Conservation (phyloP, 176 grass and related monocot species). For the Cymbopogon citratus region DNA sequence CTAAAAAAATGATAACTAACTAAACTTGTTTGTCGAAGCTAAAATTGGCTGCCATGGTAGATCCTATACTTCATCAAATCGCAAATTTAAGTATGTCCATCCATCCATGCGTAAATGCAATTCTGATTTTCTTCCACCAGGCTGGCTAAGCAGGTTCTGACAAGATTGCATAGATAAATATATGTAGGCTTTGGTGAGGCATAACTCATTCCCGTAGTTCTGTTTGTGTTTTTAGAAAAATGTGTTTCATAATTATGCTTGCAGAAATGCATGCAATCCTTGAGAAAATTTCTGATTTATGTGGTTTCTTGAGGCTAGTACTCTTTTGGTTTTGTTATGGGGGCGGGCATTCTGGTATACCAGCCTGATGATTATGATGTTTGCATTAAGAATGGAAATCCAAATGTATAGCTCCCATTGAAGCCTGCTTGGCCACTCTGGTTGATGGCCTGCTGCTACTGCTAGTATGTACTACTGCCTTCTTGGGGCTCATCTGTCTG, state of each 20-base stretch:
- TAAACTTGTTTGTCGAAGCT: no score
- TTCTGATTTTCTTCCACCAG: no score
- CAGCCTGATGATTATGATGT: slow-evolving; percentile 22
- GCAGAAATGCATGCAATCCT: not conserved
- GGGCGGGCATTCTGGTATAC: not conserved
- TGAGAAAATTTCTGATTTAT: not conserved
- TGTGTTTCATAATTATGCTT: not conserved
- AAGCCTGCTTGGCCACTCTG: slow-evolving; percentile 26
- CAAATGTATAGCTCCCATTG: slow-evolving; percentile 8
- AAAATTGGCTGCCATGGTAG: no score
- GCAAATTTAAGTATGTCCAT: no score
- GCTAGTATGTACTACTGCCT: not conserved
- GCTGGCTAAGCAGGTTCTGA: no score
- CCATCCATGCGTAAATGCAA: no score
- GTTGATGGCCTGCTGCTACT: not conserved
- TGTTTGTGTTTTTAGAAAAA: not conserved
- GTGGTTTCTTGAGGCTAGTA: not conserved
- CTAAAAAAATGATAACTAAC: no score
- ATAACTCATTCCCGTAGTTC: not conserved
- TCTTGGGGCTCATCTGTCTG: not conserved
- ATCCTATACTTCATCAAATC: no score
- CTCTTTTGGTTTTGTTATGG: not conserved
- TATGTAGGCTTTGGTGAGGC: not conserved
- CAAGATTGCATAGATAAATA: no score
- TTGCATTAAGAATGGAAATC: not conserved